Evolutionary conservation across 2,329 filamentous ascomycete species (phyloP).

Genomic region (Trichoderma sp.): DNA sequence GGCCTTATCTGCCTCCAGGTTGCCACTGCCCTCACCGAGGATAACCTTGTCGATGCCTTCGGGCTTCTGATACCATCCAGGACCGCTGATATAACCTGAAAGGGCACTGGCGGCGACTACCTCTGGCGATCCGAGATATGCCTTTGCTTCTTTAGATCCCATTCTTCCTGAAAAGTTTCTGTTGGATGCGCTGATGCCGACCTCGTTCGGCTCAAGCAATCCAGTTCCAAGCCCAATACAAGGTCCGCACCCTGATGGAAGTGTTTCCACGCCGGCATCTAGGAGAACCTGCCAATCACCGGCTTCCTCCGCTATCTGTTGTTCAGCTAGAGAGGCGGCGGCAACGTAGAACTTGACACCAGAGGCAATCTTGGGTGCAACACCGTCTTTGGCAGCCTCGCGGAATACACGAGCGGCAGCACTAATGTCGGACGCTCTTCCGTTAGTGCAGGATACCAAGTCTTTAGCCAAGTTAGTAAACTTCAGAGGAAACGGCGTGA

Average conservation of each 20-base stretch:
- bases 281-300: slow-evolving; percentile 64
- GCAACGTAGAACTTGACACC: slow-evolving; percentile 88
- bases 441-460: slow-evolving; percentile 88
- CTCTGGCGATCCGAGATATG: slow-evolving; percentile 86
- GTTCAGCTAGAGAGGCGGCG: slow-evolving; percentile 74
- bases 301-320: slow-evolving; percentile 71
- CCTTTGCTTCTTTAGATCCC: slow-evolving; percentile 56
- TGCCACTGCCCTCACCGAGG: slow-evolving; percentile 70
- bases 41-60: slow-evolving; percentile 67
- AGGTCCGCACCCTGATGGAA: slow-evolving; percentile 59
- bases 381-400: slow-evolving; percentile 58
- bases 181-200: slow-evolving; percentile 81
- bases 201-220: slow-evolving; percentile 54
- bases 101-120: slow-evolving; percentile 90
- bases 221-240: neutral
- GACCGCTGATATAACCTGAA: slow-evolving; percentile 68
- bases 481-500: neutral
- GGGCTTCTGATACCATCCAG: slow-evolving; percentile 76
- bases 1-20: slow-evolving; percentile 64
- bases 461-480: neutral
- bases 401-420: slow-evolving; percentile 69
- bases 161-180: slow-evolving; percentile 92
- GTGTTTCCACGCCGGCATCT: slow-evolving; percentile 74
- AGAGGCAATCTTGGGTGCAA: slow-evolving; percentile 60
- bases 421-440: slow-evolving; percentile 73